A percentile compares a stretch with the other conserved stretches of the same genome.
phyloP scores from a whole-genome alignment of 73 alveolate genomes.

The Paraurostyla sp. region DNA sequence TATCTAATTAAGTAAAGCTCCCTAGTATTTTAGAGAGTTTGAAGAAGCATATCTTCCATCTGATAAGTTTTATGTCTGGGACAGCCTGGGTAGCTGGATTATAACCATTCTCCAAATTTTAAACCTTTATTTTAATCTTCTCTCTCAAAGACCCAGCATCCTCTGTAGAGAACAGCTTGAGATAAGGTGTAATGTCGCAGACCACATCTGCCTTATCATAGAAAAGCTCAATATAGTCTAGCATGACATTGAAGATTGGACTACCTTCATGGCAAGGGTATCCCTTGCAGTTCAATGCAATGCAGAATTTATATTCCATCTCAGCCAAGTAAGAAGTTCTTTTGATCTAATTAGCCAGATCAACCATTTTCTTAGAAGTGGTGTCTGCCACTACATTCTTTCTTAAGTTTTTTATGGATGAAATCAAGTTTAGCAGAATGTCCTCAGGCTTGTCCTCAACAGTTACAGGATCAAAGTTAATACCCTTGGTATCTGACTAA shows the following conservation, averaged over 20 bases:
- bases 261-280: conserved; percentile 66
- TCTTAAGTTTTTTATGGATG: conserved; percentile 45
- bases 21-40: conserved; percentile 58
- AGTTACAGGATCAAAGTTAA: conserved; percentile 62
- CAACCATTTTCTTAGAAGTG: conserved; percentile 19
- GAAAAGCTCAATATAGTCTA: conserved; percentile 65
- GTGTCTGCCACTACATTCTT: conserved; percentile 62
- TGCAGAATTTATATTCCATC: conserved; percentile 62
- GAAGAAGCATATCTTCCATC: conserved; percentile 57
- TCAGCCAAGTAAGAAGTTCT: conserved; percentile 60
- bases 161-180: conserved; percentile 47
- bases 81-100: neutral
- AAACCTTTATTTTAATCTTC: conserved; percentile 43
- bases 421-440: conserved; percentile 25
- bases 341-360: conserved; percentile 39
- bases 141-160: conserved; percentile 67
- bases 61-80: conserved; percentile 60
- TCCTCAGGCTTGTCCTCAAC: conserved; percentile 57
- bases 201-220: conserved; percentile 69
- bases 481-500: conserved; percentile 37
- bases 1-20: conserved; percentile 8
- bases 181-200: conserved; percentile 44
- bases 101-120: conserved; percentile 34
- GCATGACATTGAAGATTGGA: conserved; percentile 53
- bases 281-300: conserved; percentile 61